phyloP scores from a whole-genome alignment of 768 basidiomycete genomes.

The Lentinula detonsa region DNA sequence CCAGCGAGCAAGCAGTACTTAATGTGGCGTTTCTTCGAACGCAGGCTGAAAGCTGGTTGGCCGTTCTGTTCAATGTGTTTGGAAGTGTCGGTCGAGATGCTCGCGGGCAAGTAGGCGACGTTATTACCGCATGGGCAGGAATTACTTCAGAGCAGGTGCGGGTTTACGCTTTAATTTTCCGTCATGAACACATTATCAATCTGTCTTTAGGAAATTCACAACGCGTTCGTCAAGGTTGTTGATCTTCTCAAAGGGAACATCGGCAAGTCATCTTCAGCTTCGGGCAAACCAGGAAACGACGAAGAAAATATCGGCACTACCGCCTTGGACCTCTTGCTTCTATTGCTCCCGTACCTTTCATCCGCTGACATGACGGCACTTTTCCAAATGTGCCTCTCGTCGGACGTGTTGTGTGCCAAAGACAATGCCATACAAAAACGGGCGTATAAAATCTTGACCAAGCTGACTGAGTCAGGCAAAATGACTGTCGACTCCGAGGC shows the following conservation, averaged over 20 bases:
- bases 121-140: slow-evolving; percentile 79
- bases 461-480: slow-evolving; percentile 62
- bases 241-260: slow-evolving; percentile 66
- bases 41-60: slow-evolving; percentile 89
- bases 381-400: slow-evolving; percentile 62
- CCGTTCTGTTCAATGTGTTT: slow-evolving; percentile 97
- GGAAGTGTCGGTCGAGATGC: slow-evolving; percentile 72
- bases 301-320: slow-evolving; percentile 49
- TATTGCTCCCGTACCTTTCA: slow-evolving; percentile 76
- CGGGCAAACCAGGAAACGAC: slow-evolving; percentile 27
- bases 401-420: slow-evolving; percentile 62
- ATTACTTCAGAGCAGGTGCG: slow-evolving; percentile 69
- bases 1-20: slow-evolving; percentile 50
- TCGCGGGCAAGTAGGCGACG: slow-evolving; percentile 77
- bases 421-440: slow-evolving; percentile 95
- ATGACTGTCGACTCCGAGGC: slow-evolving; percentile 47
- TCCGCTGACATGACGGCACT: slow-evolving; percentile 52
- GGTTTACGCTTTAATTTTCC: background rate
- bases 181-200: background rate
- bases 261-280: slow-evolving; percentile 26
- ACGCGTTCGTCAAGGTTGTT: slow-evolving; percentile 75
- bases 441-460: slow-evolving; percentile 82
- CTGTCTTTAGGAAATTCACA: slow-evolving; percentile 61
- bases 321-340: slow-evolving; percentile 78
- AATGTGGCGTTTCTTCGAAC: slow-evolving; percentile 70